Percentiles rank a stretch among this genome's conserved stretches.
These are phyloP conservation scores for Nidula microcarpa DNA, from an alignment of 768 basidiomycete species.

Conservation along the genomic window DNA sequence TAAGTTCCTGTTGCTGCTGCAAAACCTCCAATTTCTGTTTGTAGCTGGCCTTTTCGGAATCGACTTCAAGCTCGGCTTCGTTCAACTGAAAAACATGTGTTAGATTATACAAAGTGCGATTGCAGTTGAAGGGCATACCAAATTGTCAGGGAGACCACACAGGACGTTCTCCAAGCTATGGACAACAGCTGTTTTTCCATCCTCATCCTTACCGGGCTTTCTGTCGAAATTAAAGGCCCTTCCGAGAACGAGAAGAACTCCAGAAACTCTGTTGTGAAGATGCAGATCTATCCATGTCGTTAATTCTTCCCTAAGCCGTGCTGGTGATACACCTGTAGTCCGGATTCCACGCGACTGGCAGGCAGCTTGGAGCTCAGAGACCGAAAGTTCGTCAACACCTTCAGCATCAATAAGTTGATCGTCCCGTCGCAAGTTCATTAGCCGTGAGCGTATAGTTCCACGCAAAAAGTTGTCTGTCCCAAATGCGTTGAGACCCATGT, in stretches of 20 bases:
- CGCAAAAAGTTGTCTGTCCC: conserved; percentile 98
- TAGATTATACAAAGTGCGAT: neutral
- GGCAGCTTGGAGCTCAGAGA: conserved; percentile 86
- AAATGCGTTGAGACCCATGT: conserved; percentile 98
- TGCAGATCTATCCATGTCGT: conserved; percentile 92
- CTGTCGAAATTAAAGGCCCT: conserved; percentile 93
- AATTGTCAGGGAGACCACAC: conserved; percentile 88
- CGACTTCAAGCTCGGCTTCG: conserved; percentile 96
- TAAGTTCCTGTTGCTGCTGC: conserved; percentile 98
- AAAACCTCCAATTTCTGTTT: conserved; percentile 98
- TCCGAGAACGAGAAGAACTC: conserved; percentile 90
- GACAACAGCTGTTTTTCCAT: conserved; percentile 80
- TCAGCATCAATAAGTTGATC: conserved; percentile 91
- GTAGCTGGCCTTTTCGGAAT: conserved; percentile 90
- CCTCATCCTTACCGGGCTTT: conserved; percentile 68
- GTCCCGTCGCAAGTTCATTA: conserved; percentile 82
- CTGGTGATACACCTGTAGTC: conserved; percentile 82
- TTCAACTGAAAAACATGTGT: conserved; percentile 59
- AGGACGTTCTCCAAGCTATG: conserved; percentile 85
- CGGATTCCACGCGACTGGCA: conserved; percentile 94
- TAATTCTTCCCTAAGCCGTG: conserved; percentile 85
- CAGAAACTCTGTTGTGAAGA: conserved; percentile 86
- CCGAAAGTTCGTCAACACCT: conserved; percentile 89
- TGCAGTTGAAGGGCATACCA: conserved; percentile 51
- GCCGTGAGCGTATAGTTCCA: conserved; percentile 80